Evolutionary conservation across 768 basidiomycete species (phyloP).

Genomic region (Collybiopsis luxurians): DNA sequence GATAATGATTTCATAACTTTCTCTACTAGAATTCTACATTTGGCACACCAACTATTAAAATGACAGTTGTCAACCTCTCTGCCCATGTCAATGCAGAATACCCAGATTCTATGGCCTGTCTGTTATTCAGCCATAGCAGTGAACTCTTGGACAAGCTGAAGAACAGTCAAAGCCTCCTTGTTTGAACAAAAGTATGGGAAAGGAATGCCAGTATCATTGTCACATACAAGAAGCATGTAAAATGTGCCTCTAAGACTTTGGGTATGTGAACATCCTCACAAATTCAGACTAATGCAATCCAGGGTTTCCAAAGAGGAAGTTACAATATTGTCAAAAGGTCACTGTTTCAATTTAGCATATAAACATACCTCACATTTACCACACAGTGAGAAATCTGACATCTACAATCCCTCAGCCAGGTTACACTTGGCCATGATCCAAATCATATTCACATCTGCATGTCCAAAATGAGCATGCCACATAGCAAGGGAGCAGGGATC

Average conservation of each 20-base stretch:
- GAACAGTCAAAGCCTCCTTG: background rate
- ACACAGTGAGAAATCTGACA: background rate
- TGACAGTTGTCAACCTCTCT: background rate
- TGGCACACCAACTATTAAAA: background rate
- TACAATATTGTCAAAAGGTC: constrained; percentile 7
- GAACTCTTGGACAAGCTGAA: background rate
- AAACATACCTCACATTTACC: background rate
- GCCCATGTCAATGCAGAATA: background rate
- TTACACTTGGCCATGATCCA: background rate
- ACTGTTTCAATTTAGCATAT: background rate
- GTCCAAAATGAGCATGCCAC: background rate
- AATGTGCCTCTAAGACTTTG: background rate
- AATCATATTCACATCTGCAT: background rate
- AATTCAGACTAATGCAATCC: background rate
- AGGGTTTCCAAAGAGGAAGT: background rate
- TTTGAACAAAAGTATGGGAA: background rate
- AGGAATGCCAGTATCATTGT: background rate
- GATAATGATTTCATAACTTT: background rate
- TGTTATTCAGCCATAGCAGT: background rate
- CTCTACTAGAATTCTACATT: background rate
- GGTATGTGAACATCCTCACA: background rate
- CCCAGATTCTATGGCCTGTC: background rate
- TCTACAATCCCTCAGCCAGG: background rate
- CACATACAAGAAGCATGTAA: background rate
- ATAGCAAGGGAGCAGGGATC: background rate